Percentiles rank a stretch among this genome's conserved stretches.
phyloP scores from a whole-genome alignment of 768 basidiomycete species.

The Pleurotus giganteus region DNA sequence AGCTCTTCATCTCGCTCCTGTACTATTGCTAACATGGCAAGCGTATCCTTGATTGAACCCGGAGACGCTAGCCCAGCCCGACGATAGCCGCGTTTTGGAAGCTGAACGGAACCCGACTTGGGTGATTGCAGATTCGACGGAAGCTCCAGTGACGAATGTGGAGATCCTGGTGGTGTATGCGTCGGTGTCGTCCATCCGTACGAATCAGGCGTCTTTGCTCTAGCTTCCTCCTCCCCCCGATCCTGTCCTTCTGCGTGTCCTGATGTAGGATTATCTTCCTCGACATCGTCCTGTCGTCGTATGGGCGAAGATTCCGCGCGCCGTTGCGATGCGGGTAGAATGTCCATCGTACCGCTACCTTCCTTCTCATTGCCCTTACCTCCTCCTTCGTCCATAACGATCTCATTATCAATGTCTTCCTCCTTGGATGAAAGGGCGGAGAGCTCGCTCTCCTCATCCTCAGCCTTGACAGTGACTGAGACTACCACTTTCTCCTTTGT shows the following conservation, averaged over 20 bases:
- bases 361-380: background rate
- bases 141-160: background rate
- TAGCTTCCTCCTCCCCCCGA: background rate
- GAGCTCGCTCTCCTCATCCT: no score
- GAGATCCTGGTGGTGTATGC: background rate
- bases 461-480: no score
- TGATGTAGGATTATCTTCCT: no score
- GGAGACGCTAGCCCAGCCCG: background rate
- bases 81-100: background rate
- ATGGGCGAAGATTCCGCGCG: no score
- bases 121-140: background rate
- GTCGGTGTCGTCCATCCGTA: conserved; percentile 1
- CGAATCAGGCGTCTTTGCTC: background rate
- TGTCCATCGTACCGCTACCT: background rate
- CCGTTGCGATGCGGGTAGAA: no score
- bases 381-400: no score
- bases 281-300: background rate
- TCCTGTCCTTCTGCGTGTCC: background rate
- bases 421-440: no score
- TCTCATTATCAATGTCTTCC: background rate
- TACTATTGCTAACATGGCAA: background rate
- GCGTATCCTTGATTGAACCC: background rate
- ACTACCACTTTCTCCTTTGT: no score
- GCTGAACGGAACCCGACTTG: background rate
- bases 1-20: background rate